phyloP scores from a whole-genome alignment of 805 yeast species.

The Candida piceae region DNA sequence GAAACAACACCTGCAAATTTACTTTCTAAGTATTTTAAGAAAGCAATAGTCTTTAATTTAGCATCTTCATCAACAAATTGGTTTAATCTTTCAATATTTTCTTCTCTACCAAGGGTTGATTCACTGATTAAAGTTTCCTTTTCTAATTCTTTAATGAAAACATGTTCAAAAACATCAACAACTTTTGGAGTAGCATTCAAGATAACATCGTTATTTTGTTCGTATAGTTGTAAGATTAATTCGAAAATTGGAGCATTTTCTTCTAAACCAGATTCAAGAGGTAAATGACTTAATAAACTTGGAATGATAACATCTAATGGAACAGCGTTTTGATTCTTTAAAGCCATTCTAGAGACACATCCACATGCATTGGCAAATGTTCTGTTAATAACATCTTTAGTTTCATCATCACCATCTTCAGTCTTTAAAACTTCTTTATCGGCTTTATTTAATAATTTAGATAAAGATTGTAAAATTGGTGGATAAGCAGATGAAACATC shows the following conservation, averaged over 20 bases:
- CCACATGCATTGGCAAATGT: conserved; percentile 94
- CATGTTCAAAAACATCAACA: conserved; percentile 61
- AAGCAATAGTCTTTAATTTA: conserved; percentile 57
- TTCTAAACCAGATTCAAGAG: conserved; percentile 82
- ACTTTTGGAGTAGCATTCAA: conserved; percentile 54
- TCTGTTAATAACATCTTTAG: conserved; percentile 73
- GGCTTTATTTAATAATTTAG: conserved; percentile 71
- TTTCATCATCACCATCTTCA: conserved; percentile 69
- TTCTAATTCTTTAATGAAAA: conserved; percentile 72
- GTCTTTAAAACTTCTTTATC: conserved; percentile 60
- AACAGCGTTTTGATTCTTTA: conserved; percentile 63
- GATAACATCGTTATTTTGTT: conserved; percentile 51
- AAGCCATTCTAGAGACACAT: conserved; percentile 88
- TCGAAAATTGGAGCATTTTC: conserved; percentile 90
- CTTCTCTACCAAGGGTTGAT: conserved; percentile 83
- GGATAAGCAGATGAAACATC: conserved; percentile 63
- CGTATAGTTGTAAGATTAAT: conserved; percentile 67
- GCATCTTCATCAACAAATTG: conserved; percentile 73
- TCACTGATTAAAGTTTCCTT: conserved; percentile 63
- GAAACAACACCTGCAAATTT: conserved; percentile 62
- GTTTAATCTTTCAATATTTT: conserved; percentile 66
- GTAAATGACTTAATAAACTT: conserved; percentile 68
- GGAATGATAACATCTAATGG: conserved; percentile 79
- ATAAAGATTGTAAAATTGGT: conserved; percentile 59
- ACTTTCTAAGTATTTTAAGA: conserved; percentile 67